A percentile compares a stretch with the other conserved stretches of the same genome.
phyloP scores from a whole-genome alignment of 2,329 filamentous ascomycete species.

The Colletotrichum sp. region DNA sequence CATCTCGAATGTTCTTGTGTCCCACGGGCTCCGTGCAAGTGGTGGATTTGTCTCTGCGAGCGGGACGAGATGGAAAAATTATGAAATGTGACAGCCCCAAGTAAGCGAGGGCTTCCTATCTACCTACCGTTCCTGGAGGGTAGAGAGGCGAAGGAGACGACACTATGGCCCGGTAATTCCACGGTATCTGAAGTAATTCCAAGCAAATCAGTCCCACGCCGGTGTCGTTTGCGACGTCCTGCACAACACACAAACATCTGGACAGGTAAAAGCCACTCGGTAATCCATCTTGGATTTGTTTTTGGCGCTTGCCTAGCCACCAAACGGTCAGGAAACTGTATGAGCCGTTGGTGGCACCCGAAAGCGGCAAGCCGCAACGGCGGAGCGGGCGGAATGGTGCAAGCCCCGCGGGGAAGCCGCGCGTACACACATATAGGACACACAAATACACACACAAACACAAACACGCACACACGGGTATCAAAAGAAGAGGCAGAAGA shows the following conservation, averaged over 20 bases:
- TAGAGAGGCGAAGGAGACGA: not conserved
- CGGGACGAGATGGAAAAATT: not conserved
- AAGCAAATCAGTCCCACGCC: not conserved
- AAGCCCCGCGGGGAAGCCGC: not conserved
- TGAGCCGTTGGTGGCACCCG: not conserved
- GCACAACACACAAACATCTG: not conserved
- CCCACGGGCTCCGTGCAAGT: not conserved
- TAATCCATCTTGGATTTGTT: not conserved
- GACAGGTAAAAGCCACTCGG: not conserved
- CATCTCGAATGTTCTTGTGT: conserved; percentile 33
- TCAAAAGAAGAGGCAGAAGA: not conserved
- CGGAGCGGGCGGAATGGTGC: not conserved
- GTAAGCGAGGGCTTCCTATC: not conserved
- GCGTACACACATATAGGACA: not conserved
- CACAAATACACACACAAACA: not conserved
- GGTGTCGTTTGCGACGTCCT: not conserved
- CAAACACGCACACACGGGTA: not conserved
- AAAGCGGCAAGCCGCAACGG: conserved; percentile 8
- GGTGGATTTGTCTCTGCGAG: not conserved
- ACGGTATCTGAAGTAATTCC: not conserved
- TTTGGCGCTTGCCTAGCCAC: conserved; percentile 3
- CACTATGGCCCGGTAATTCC: not conserved
- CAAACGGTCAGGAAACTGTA: not conserved
- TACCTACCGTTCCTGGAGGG: not conserved
- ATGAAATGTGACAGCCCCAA: not conserved